Base-by-base conservation (phyloP, 73 alveolate species). In the Halteria grandinella region DNA sequence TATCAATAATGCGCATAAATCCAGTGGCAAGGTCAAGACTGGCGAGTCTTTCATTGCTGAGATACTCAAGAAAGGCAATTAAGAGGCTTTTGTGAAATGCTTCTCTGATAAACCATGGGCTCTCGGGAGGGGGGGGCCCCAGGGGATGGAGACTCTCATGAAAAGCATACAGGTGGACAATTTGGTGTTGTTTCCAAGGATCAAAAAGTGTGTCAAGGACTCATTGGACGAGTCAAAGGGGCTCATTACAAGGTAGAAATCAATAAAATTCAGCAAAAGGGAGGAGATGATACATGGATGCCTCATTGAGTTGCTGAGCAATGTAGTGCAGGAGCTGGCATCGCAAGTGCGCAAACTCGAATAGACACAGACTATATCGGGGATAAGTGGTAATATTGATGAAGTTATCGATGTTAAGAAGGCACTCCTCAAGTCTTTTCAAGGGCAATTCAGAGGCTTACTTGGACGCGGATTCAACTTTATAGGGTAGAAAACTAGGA, bases 51-150 rank as follows among this genome's bases (percentile, higher is more conserved):
- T 77, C 45, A 12, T 77, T 1, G 21, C 52, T 15, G 21, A 59
- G 18, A 28, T 77, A 12, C 41, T 77, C 31, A 77, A 71, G 36
- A 49, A 49, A 32, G 89, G 48, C 21, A 77, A 77, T 25, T 53
- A 55, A 4, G 75, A 63, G 20, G 89, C 81, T 0, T 77, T 77
- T 33, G 63, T 77, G 0, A 77, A 77, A 34, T 77, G 81, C 53
- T 41, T 77, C 14, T 12, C 69, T n/a, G 74, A 41, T 43, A 58
- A 57, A 36, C 55, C 87, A 0, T 32, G 41, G 29, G 24, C 79
- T 14, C n/a, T 75, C 10, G 79, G 52, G 14, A 29, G 62, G 44
- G 66, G 75, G 28, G 71, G 77, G 17, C 48, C 69, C 17, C 6
- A 5, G 24, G 64, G 55, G 23, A 17, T 75, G 5, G 79, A 59